Conservation (phyloP, 164 flowering plant genomes). For the Liquidambar formosana region DNA sequence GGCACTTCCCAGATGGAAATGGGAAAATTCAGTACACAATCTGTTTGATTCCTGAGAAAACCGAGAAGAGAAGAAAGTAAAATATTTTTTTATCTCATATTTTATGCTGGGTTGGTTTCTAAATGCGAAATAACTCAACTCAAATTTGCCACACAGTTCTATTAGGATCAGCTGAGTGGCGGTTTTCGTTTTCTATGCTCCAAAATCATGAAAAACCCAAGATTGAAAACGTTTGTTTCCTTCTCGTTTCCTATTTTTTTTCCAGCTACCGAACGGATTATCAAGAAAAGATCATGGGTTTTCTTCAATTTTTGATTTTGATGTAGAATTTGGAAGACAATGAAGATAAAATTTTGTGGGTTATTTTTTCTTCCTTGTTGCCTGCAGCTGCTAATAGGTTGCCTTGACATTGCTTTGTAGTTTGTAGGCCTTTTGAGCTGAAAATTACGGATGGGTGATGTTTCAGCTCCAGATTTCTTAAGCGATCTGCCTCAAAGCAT, state of each 20-base stretch:
- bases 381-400: neutral
- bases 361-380: neutral
- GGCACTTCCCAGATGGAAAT: neutral
- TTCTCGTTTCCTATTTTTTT: too few relatives aligned
- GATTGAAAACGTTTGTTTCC: too few relatives aligned
- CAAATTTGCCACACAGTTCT: neutral
- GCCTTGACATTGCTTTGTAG: neutral
- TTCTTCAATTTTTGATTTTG: neutral
- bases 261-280: too few relatives aligned
- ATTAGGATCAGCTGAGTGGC: neutral
- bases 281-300: too few relatives aligned
- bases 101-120: neutral
- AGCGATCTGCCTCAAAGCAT: constrained; percentile 64
- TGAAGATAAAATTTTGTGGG: too few relatives aligned
- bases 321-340: neutral
- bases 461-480: constrained; percentile 31
- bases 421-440: neutral
- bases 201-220: neutral
- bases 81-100: neutral
- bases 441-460: constrained; percentile 25
- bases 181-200: neutral
- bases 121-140: neutral
- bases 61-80: neutral
- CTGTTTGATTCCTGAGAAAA: constrained; percentile 2
- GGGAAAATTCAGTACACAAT: neutral